Evolutionary conservation across 2,329 filamentous ascomycete species (phyloP), one percentile per base, ranked within the genome.

Genomic region (Whalleya microplaca): DNA sequence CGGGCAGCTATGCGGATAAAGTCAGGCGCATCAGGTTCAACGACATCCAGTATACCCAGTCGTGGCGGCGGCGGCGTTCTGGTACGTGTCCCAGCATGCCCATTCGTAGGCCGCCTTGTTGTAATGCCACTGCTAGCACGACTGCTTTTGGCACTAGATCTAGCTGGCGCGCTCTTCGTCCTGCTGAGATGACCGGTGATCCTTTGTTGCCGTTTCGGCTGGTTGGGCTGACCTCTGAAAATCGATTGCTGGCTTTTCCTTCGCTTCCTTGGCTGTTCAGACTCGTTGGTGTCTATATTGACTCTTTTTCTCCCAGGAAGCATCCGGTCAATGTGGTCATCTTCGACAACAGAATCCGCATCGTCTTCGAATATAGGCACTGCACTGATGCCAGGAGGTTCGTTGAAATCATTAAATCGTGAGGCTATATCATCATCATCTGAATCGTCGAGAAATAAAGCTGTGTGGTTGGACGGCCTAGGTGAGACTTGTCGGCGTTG

Each of bases 1-100:
- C 86, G 83, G 43, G 84, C 84, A 48, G 86, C 86, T 65, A 89
- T 78, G 56, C 78, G 84, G 32, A 89, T 72, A 59, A 88, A 88
- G 1, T 69, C 71, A 1, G 86, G 86, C 0, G 84, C 82, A 55
- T 76, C 65, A 1, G 74, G 68, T 58, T 81, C 79, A 44, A 82
- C 75, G 20, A 86, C 79, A 69, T 88, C 85, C n/a, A 88, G 67
- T 53, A 88, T 86, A 62, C 85, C 81, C 19, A 88, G 75, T 19
- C 69, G 71, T 2, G 83, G 82, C n/a, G 80, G 72, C 1, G 64
- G 53, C 32, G 48, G 32, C 44, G 40, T 45, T 23, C 32, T 58
- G 21, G 43, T 20, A 47, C 43, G 20, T 16, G 18, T 57, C 45
- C 48, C 58, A 57, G 45, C 47, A 20, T 16, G 40, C 41, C 45